Conservation (phyloP, 257 asterid species). For the Misopates orontium region DNA sequence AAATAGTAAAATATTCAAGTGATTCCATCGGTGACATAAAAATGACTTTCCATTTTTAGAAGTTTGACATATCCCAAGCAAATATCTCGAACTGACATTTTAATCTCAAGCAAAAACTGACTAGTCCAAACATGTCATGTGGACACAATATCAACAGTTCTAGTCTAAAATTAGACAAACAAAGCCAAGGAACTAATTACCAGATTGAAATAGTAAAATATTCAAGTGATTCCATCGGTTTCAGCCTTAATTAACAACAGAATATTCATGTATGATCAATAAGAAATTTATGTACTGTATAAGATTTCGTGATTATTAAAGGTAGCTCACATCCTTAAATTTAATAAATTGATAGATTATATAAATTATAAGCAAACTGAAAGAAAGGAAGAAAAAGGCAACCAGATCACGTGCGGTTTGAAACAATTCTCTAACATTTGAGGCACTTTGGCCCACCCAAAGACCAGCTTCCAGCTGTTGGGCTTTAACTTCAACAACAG, state of each 20-base stretch:
- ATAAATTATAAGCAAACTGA: conserved; percentile 23
- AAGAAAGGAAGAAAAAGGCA: conserved; percentile 27
- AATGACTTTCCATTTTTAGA: not conserved
- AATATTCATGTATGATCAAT: conserved; percentile 4
- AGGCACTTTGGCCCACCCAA: conserved; percentile 99
- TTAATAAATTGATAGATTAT: conserved; percentile 14
- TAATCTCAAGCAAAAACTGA: conserved; percentile 5
- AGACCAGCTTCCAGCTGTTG: conserved; percentile 91
- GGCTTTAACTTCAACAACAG: conserved; percentile 90
- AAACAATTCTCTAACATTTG: conserved; percentile 91
- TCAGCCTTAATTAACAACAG: conserved; percentile 17
- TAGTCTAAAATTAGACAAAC: conserved; percentile 5
- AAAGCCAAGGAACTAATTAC: conserved; percentile 10
- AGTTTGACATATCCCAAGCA: not conserved
- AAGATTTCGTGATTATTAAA: not conserved
- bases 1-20: no score
- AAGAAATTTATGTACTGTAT: conserved; percentile 12
- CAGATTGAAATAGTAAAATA: not conserved
- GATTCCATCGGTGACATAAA: not conserved
- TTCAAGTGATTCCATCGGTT: conserved; percentile 3
- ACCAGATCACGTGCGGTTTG: conserved; percentile 99
- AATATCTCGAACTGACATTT: not conserved
- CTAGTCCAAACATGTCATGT: conserved; percentile 3
- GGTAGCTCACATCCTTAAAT: not conserved
- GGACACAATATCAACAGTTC: not conserved